Evolutionary conservation across 345 rosid species (phyloP).

Genomic region (Salix brachista): DNA sequence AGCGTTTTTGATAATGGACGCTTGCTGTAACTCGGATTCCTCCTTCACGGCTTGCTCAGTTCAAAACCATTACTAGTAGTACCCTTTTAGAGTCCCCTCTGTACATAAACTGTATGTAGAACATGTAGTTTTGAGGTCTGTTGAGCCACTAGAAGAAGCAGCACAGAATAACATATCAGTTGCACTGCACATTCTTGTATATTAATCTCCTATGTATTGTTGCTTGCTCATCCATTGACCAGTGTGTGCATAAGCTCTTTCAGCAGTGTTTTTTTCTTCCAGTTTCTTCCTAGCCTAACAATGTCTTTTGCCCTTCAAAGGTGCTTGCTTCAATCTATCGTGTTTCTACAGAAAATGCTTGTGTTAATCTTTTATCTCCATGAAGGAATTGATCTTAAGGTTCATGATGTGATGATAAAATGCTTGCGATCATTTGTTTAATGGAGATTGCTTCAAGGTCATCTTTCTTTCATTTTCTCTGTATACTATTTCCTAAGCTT

Average conservation of each 20-base stretch:
- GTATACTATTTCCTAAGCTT: neutral
- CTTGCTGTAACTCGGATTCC: neutral
- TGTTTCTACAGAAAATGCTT: too few relatives aligned
- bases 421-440: rapidly evolving
- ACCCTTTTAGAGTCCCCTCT: neutral
- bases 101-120: neutral
- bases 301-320: too few relatives aligned
- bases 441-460: neutral
- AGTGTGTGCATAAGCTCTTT: neutral
- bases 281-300: neutral
- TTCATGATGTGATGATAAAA: too few relatives aligned
- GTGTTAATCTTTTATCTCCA: too few relatives aligned
- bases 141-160: neutral
- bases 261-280: too few relatives aligned
- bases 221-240: too few relatives aligned
- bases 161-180: neutral
- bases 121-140: neutral
- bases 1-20: neutral
- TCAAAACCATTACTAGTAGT: neutral
- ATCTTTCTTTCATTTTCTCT: neutral
- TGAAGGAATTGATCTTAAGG: neutral
- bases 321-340: too few relatives aligned
- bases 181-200: neutral
- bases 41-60: neutral
- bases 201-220: neutral